Percentiles rank a stretch among this genome's conserved stretches.
Conservation (phyloP, 2,329 filamentous ascomycete species). For the Ophiostoma montium region DNA sequence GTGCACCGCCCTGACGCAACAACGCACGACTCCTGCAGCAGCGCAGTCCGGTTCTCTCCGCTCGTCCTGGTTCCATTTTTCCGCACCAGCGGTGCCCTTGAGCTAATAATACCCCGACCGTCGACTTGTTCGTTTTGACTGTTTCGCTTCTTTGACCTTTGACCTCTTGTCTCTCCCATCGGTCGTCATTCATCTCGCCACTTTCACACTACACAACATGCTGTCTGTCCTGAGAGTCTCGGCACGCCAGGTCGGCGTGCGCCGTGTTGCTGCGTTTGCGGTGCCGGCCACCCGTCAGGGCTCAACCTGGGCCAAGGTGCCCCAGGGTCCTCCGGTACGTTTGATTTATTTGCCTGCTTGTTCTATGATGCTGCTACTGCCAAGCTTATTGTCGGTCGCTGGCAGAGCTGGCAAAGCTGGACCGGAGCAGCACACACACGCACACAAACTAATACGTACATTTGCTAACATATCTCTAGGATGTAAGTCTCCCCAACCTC, state of each 20-base stretch:
- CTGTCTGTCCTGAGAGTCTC: slow-evolving; percentile 41
- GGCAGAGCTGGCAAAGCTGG: too few relatives aligned
- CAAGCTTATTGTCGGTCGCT: neutral
- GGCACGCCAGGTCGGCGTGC: slow-evolving; percentile 31
- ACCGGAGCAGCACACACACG: neutral
- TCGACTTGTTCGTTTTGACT: neutral
- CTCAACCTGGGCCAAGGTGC: slow-evolving; percentile 82
- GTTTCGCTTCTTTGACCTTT: neutral
- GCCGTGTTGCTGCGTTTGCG: slow-evolving; percentile 24
- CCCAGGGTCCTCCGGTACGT: slow-evolving; percentile 86
- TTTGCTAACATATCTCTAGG: slow-evolving; percentile 16
- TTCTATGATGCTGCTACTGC: too few relatives aligned
- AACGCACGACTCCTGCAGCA: neutral
- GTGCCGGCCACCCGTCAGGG: slow-evolving; percentile 36
- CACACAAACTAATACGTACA: neutral
- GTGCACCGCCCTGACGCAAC: neutral
- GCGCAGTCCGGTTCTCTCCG: slow-evolving; percentile 9
- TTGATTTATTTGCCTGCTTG: too few relatives aligned
- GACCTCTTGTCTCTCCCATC: neutral
- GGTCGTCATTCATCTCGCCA: neutral
- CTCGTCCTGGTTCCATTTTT: slow-evolving; percentile 7
- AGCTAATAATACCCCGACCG: slow-evolving; percentile 1
- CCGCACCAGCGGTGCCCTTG: slow-evolving; percentile 1
- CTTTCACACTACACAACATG: slow-evolving; percentile 27
- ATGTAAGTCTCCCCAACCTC: slow-evolving; percentile 21